Base-by-base conservation (phyloP, 495 filamentous ascomycete genomes). In the Letharia lupina region DNA sequence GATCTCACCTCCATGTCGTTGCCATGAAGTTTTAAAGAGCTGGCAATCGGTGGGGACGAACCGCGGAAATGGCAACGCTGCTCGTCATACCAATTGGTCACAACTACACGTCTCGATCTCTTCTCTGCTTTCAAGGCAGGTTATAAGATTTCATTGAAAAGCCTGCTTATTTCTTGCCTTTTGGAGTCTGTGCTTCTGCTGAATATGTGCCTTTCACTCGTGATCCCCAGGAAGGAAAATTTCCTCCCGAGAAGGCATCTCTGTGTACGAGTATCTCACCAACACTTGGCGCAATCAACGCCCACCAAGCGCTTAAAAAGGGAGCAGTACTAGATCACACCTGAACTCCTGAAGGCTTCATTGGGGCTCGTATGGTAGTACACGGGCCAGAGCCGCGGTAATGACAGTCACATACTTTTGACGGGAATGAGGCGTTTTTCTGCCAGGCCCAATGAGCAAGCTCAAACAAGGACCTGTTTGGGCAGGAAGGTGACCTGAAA, bases 401-500 rank as follows among this genome's bases (percentile, higher is more conserved):
- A n/a, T 47, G 20, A n/a, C 7, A 9, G n/a, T 47, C 45, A 47
- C 20, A 47, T n/a, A 37, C 31, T 15, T n/a, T 15, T 57, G 33
- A 37, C 33, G n/a, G 20, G 54, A 57, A 57, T 57, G 54, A 35
- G 54, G 33, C 31, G 33, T 57, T 31, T 57, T 37, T 9, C 15
- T 37, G 15, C 54, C 16, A 0, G 54, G 13, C 4, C 54, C 54
- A 57, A 57, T 57, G 54, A 57, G 54, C 31, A 57, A 10, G 54
- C 54, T 37, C 54, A 57, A 10, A 37, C 54, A 37, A 23, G 33
- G 8, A 41, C 20, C 56, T 37, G 11, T 50, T 41, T 23, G 33
- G 54, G 11, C 12, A 59, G 42, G 56, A 65, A 60, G 57, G 52
- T 56, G 54, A 35, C 63, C 41, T 65, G 63, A 48, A 65, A 42